phyloP scores from a whole-genome alignment of 352 stramenopile species.

The Globisporangium paddicum region DNA sequence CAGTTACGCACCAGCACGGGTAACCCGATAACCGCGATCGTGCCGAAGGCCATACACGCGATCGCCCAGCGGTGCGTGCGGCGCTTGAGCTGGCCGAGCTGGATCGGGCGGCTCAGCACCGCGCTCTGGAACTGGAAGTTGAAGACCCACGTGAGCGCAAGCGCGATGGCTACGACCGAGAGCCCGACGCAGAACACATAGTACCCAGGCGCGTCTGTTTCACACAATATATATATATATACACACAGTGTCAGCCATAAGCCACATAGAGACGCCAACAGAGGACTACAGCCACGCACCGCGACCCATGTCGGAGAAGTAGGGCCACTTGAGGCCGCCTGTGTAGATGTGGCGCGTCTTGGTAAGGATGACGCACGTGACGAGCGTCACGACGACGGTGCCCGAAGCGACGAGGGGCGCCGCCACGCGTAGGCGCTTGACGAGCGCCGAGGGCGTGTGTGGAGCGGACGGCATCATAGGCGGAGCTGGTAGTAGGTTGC shows the following conservation, averaged over 20 bases:
- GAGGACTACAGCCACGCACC: constrained; percentile 7
- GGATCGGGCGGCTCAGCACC: constrained; percentile 26
- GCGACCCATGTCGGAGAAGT: constrained; percentile 66
- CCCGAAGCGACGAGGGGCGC: constrained; percentile 33
- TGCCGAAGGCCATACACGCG: constrained; percentile 21
- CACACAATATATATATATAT: too few species aligned
- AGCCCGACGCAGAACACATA: constrained; percentile 59
- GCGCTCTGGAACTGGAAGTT: constrained; percentile 54
- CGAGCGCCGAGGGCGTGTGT: too few species aligned
- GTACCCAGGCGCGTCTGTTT: constrained; percentile 50
- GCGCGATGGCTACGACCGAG: constrained; percentile 32
- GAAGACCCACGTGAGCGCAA: constrained; percentile 48
- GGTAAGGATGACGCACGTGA: constrained; percentile 46
- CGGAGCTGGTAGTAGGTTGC: too few species aligned
- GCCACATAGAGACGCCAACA: background rate
- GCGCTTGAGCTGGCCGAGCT: constrained; percentile 24
- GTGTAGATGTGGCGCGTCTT: constrained; percentile 49
- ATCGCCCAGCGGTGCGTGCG: constrained; percentile 18
- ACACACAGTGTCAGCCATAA: background rate
- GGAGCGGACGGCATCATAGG: too few species aligned
- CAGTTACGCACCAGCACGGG: constrained; percentile 31
- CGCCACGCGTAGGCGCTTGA: constrained; percentile 2
- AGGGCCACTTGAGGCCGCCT: constrained; percentile 52
- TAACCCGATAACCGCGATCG: constrained; percentile 44
- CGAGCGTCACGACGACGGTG: constrained; percentile 38